Base-by-base conservation (phyloP, 768 basidiomycete genomes). In the Gymnopilus dilepis region DNA sequence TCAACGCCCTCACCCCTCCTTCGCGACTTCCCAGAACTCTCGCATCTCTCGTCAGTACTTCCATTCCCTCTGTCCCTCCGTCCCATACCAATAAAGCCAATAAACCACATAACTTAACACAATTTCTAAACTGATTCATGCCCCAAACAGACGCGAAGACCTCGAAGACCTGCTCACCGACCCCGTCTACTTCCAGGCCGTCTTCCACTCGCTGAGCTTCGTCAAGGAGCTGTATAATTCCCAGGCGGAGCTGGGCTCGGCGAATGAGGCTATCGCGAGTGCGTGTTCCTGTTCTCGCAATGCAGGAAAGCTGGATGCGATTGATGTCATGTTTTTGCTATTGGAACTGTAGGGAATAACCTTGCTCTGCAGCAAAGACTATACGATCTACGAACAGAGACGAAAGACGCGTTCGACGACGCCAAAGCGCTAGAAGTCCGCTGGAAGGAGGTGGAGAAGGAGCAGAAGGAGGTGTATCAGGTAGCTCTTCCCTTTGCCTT, bases 201-300 rank as follows among this genome's bases (percentile, higher is more conserved):
- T 91, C 63, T 90, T 99, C 64, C 90, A 95, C 74, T 86, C 92
- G 1, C 76, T 97, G 9, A 78, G 86, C 2, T 80, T 81, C 26
- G 93, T 97, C 40, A 89, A 90, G 69, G 80, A 82, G 15, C 78
- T 95, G 60, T 90, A 95, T 65, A 83, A 86, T 62, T 84, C 87
- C 0, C 92, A 95, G 67, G 80, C 89, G 11, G 89, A 91, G 64
- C 82, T 97, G 0, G 90, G 92, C 6, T 78, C 82, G 73, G 93
- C 94, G 37, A 97, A 98, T 67, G 90, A 95, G 67, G 82, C 87
- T 7, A 88, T 98, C 53, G 94, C 95, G 12, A 82, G 95, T 96
- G 68, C 67, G 94, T 78, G 6, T 8, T 52, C n/a, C 8, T 15
- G 52, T 9, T 33, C 31, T 13, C 19, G 7, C 2, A 12, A n/a